Base-by-base conservation (phyloP, 164 flowering plant species). In the Annona cherimola region DNA sequence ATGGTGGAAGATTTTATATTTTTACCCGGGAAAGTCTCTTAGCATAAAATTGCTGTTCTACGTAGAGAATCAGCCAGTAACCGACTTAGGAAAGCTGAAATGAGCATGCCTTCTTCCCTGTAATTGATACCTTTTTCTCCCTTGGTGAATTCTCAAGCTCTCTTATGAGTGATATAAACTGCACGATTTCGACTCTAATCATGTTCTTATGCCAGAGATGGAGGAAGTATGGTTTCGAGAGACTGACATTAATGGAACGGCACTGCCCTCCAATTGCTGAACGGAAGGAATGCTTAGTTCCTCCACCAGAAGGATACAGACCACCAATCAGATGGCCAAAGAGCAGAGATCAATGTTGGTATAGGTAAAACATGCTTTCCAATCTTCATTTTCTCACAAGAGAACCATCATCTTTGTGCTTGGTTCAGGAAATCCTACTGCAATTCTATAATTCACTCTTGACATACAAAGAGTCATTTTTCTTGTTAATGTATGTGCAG, bases 241-340 rank as follows among this genome's bases (percentile, higher is more conserved):
- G 98, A 67, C 97, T 96, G 70, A 87, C 92, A 20, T 88, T 93
- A 69, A 73, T 96, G 87, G 99, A 96, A 72, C 94, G 98, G 42
- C 99, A 96, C 74, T 93, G 99, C 71, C 99, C 99, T 76, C 98
- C 99, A 0, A 70, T 82, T 1, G 90, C 82, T 67, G 98, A 96
- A 63, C 89, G 92, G 73, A 96, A 96, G 73, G 96, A 88, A 65
- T 96, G 99, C 83, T 77, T 96, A 71, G 84, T 96, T 65, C 97
- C 98, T 5, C 97, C 98, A 18, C 97, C 98, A 7, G 84, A 87
- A 80, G 99, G 99, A 20, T 96, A 93, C 80, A 92, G 92, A 84
- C 66, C 84, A 40, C 97, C 99, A 45, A 90, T 96, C 67, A 90
- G 78, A 78, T 96, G 99, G 98, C 98, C 98, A 16, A 88, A 88